Percentiles rank a stretch among this genome's conserved stretches.
phyloP scores from a whole-genome alignment of 2,329 filamentous ascomycete species.

The Xylaria sp. region DNA sequence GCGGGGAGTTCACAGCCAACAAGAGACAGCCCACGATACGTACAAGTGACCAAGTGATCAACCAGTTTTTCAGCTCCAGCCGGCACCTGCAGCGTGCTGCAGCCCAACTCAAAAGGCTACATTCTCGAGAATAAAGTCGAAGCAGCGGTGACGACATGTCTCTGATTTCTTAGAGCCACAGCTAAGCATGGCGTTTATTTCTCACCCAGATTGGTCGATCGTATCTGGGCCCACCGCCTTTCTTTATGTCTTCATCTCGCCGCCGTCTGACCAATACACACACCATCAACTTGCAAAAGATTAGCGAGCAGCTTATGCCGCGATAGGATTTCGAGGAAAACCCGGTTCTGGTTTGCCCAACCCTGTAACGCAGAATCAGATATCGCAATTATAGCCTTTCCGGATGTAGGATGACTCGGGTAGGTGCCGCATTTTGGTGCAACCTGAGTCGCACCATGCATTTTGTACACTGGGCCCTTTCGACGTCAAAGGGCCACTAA shows the following conservation, averaged over 20 bases:
- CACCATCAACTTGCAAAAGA: slow-evolving; percentile 20
- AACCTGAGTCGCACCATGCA: slow-evolving; percentile 25
- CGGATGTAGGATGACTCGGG: slow-evolving; percentile 29
- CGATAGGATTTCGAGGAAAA: slow-evolving; percentile 23
- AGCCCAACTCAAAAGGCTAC: slow-evolving; percentile 2
- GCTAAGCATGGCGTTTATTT: slow-evolving; percentile 15
- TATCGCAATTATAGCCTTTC: slow-evolving; percentile 25
- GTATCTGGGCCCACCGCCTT: slow-evolving; percentile 18
- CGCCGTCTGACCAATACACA: not conserved
- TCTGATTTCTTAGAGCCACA: slow-evolving; percentile 22
- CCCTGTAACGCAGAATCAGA: slow-evolving; percentile 25
- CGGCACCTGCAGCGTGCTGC: slow-evolving; percentile 17
- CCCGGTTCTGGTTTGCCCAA: slow-evolving; percentile 23
- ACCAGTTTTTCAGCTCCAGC: slow-evolving; percentile 31
- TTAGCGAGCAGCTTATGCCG: slow-evolving; percentile 30
- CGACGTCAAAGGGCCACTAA: slow-evolving; percentile 34
- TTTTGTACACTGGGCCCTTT: slow-evolving; percentile 13
- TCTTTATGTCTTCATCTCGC: slow-evolving; percentile 1
- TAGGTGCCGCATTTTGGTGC: slow-evolving; percentile 31
- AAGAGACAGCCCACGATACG: not conserved
- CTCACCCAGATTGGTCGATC: not conserved
- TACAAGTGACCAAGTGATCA: not conserved
- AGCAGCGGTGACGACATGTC: slow-evolving; percentile 25
- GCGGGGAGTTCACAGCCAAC: not conserved
- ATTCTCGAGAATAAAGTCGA: slow-evolving; percentile 4